phyloP scores from a whole-genome alignment of 495 filamentous ascomycete species.

The Penicillium egyptiacum region DNA sequence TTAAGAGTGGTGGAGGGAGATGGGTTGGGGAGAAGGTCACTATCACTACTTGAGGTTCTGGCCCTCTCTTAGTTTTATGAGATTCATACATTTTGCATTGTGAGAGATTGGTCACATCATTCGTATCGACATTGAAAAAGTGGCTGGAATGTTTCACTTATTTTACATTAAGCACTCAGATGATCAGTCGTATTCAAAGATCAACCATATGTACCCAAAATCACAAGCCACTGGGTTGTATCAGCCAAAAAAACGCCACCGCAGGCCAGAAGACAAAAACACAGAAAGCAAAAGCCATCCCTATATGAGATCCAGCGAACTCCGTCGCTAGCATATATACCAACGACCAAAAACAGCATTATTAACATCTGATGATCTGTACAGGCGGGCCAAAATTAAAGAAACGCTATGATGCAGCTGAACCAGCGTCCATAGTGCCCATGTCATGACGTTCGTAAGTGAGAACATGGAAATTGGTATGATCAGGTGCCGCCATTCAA shows the following conservation, averaged over 20 bases:
- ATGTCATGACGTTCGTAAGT: slow-evolving; percentile 21
- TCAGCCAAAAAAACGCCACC: not conserved
- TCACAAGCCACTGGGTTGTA: not conserved
- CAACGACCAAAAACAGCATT: not conserved
- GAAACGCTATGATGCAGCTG: not conserved
- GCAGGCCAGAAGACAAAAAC: not conserved
- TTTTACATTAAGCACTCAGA: too few relatives aligned
- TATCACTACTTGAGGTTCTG: slow-evolving; percentile 32
- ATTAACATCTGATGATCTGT: slow-evolving; percentile 17
- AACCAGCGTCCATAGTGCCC: not conserved
- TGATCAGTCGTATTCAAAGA: not conserved
- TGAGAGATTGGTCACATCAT: not conserved
- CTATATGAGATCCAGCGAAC: slow-evolving; percentile 4
- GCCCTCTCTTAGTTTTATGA: not conserved
- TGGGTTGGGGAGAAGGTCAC: slow-evolving; percentile 42
- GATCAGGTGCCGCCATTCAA: slow-evolving; percentile 18
- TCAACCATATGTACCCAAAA: not conserved
- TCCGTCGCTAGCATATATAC: slow-evolving; percentile 10
- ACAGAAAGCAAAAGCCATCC: not conserved
- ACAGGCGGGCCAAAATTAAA: slow-evolving; percentile 6
- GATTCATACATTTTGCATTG: not conserved
- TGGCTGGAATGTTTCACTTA: not conserved
- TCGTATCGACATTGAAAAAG: not conserved
- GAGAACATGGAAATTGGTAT: not conserved
- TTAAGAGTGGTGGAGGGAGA: slow-evolving; percentile 30